These are phyloP conservation scores for Rhodotorula taiwanensis DNA, from an alignment of 768 basidiomycete genomes.

Conservation along the genomic window DNA sequence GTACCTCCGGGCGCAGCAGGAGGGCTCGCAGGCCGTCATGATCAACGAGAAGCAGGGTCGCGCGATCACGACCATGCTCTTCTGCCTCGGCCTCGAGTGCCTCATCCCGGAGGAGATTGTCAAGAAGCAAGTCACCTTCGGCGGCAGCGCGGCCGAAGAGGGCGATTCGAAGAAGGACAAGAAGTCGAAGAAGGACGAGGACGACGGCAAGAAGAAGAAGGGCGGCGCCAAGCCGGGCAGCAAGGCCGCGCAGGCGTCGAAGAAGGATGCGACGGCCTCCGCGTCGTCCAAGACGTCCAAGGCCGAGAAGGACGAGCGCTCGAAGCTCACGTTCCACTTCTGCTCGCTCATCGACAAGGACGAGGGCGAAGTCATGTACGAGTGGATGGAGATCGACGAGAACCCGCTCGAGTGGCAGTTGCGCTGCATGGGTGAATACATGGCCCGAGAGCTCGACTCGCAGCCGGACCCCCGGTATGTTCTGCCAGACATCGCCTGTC, in stretches of 20 bases:
- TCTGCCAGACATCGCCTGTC: no score
- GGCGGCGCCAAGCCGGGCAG: slow-evolving; percentile 24
- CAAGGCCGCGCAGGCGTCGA: slow-evolving; percentile 24
- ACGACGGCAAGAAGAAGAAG: slow-evolving; percentile 35
- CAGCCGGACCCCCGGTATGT: slow-evolving; percentile 48
- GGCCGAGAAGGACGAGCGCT: slow-evolving; percentile 31
- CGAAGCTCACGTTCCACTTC: slow-evolving; percentile 52
- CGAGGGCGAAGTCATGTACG: slow-evolving; percentile 20
- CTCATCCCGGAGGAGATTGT: slow-evolving; percentile 28
- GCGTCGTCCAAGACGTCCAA: slow-evolving; percentile 13
- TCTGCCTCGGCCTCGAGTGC: slow-evolving; percentile 19
- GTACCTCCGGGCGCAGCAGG: slow-evolving; percentile 47
- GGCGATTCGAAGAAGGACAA: slow-evolving; percentile 29
- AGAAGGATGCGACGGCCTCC: slow-evolving; percentile 1
- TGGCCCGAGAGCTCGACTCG: slow-evolving; percentile 67
- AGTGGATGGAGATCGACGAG: slow-evolving; percentile 49
- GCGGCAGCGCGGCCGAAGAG: slow-evolving; percentile 6
- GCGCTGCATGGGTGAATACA: slow-evolving; percentile 61
- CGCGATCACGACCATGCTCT: slow-evolving; percentile 45
- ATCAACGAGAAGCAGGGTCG: slow-evolving; percentile 46
- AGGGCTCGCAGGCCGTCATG: slow-evolving; percentile 35
- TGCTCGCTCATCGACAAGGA: slow-evolving; percentile 51
- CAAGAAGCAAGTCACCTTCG: neutral
- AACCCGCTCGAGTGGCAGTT: slow-evolving; percentile 62
- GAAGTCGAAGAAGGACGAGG: slow-evolving; percentile 19